Percentiles rank a stretch among this genome's conserved stretches.
Evolutionary conservation across 1,284 basidiomycete genomes (phyloP).

Genomic region (Ustilago loliicola): DNA sequence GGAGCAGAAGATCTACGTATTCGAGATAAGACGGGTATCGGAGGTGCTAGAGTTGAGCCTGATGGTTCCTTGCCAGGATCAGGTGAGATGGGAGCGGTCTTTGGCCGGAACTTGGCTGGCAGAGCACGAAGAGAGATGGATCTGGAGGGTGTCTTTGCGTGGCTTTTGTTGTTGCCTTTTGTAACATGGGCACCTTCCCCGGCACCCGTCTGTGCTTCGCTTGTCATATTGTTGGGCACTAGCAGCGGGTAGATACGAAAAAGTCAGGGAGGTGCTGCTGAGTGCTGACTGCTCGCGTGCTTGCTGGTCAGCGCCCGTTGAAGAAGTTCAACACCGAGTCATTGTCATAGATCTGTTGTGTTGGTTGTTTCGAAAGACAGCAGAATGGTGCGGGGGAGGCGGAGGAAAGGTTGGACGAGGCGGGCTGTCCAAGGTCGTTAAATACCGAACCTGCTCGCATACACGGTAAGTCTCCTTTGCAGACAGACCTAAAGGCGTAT

Average conservation of each 20-base stretch:
- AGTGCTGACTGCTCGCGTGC: neutral
- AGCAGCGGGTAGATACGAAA: neutral
- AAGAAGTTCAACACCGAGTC: conserved; percentile 2
- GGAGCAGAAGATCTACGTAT: conserved; percentile 43
- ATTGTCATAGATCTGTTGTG: neutral
- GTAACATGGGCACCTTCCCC: neutral
- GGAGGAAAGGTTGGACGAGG: too few species aligned
- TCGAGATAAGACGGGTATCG: conserved; percentile 19
- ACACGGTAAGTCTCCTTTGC: too few species aligned
- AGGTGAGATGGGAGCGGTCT: conserved; percentile 18
- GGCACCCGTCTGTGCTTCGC: neutral
- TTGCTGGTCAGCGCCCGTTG: neutral
- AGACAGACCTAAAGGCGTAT: neutral
- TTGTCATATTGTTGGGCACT: conserved; percentile 2
- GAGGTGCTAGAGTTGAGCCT: conserved; percentile 21
- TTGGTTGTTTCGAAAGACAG: too few species aligned
- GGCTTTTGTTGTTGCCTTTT: conserved; percentile 8
- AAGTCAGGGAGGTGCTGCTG: neutral
- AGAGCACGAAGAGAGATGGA: conserved; percentile 31
- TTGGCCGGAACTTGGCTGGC: conserved; percentile 23
- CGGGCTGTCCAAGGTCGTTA: too few species aligned
- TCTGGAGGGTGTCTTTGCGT: conserved; percentile 21
- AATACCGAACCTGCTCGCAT: too few species aligned
- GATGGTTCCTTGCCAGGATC: conserved; percentile 11
- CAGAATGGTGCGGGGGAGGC: too few species aligned